Conservation (phyloP, 768 basidiomycete genomes). For the Rhodotorula babjevae region DNA sequence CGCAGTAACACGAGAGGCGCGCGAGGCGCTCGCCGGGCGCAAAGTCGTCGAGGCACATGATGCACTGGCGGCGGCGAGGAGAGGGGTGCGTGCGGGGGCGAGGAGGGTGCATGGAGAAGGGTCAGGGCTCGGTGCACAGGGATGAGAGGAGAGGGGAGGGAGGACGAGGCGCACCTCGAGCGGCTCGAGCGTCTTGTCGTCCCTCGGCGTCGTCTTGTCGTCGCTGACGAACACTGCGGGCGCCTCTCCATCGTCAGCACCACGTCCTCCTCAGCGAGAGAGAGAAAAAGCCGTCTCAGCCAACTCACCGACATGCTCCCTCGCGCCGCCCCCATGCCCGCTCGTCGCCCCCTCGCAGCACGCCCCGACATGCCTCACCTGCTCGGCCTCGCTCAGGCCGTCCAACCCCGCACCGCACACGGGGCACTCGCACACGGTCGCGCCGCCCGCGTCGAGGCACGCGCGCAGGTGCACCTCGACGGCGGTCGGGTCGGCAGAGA, state of each 20-base stretch:
- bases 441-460: constrained; percentile 10
- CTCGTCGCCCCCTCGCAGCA: constrained; percentile 9
- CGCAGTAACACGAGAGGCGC: constrained; percentile 28
- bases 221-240: constrained; percentile 17
- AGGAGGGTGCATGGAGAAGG: too few species aligned
- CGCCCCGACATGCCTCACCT: constrained; percentile 20
- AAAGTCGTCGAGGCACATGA: constrained; percentile 26
- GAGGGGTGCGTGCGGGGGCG: neutral
- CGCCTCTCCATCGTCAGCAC: too few species aligned
- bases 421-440: constrained; percentile 4
- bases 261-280: neutral
- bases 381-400: neutral
- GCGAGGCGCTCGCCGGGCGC: neutral
- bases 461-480: constrained; percentile 13
- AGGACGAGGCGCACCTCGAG: constrained; percentile 19
- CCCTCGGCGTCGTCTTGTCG: constrained; percentile 12
- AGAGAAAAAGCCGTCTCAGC: neutral
- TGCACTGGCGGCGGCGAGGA: constrained; percentile 5
- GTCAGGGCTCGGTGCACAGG: too few species aligned
- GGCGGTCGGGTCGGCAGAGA: neutral
- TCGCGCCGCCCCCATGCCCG: neutral
- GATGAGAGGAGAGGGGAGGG: neutral
- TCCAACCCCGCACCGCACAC: constrained; percentile 3
- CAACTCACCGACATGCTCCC: constrained; percentile 22
- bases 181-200: constrained; percentile 3